Percentiles rank a stretch among this genome's conserved stretches.
Conservation (phyloP, 225 moss, liverwort and hornwort genomes). For the Rhytidiadelphus loreus region DNA sequence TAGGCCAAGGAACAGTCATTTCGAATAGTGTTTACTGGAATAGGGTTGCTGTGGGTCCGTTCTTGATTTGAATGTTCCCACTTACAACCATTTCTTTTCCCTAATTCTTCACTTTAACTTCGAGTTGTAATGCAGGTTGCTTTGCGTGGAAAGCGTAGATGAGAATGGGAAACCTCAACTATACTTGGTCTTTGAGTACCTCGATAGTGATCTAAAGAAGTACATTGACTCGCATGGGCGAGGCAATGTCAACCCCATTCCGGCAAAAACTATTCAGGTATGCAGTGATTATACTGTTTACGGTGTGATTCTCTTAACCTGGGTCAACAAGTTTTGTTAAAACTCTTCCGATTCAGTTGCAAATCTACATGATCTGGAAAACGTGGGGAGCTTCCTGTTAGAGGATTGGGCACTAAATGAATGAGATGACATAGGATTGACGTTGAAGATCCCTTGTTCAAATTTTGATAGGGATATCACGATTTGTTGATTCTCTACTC, state of each 20-base stretch:
- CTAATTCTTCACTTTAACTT: not conserved
- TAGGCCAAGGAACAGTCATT: not conserved
- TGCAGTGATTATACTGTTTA: not conserved
- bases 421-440: not conserved
- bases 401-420: not conserved
- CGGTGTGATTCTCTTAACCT: not conserved
- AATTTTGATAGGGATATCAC: not conserved
- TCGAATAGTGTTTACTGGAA: not conserved
- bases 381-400: not conserved
- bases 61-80: not conserved
- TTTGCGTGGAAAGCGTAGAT: conserved; percentile 42
- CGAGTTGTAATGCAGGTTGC: conserved; percentile 16
- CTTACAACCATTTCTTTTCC: not conserved
- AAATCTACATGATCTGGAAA: not conserved
- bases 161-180: conserved; percentile 45
- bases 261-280: conserved; percentile 45
- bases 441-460: not conserved
- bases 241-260: conserved; percentile 30
- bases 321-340: not conserved
- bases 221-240: conserved; percentile 41
- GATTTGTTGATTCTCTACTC: not conserved
- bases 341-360: not conserved
- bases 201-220: conserved; percentile 47
- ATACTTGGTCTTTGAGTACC: conserved; percentile 54
- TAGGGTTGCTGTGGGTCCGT: not conserved